phyloP scores from a whole-genome alignment of 768 basidiomycete species.

The Lactarius tabidus region DNA sequence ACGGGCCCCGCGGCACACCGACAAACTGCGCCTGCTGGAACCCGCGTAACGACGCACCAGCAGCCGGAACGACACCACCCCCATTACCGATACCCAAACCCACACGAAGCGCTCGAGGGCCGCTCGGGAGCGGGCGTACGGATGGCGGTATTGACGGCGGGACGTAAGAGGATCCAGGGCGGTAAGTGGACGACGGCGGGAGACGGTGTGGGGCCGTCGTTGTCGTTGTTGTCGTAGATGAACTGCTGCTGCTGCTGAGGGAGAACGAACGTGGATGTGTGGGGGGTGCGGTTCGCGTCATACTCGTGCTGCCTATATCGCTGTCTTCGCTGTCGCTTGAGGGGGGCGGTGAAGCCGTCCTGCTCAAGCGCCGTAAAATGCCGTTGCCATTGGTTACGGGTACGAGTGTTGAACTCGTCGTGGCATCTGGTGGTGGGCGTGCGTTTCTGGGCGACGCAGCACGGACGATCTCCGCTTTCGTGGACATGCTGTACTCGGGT shows the following conservation, averaged over 20 bases:
- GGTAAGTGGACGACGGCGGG: constrained; percentile 22
- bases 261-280: constrained; percentile 25
- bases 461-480: not conserved
- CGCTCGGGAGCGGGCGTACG: constrained; percentile 25
- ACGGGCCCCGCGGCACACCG: constrained; percentile 23
- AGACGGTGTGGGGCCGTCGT: constrained; percentile 13
- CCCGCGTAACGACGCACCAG: not conserved
- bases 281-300: constrained; percentile 7
- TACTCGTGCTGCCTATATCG: constrained; percentile 8
- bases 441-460: not conserved
- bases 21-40: constrained; percentile 16
- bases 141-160: constrained; percentile 19
- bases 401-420: constrained; percentile 5
- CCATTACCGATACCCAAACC: constrained; percentile 2
- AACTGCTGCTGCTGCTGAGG: not conserved
- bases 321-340: constrained; percentile 22
- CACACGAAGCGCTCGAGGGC: constrained; percentile 24
- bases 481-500: not conserved
- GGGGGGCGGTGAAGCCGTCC: constrained; percentile 20
- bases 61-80: not conserved
- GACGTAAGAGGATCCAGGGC: constrained; percentile 18
- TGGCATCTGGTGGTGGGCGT: not conserved
- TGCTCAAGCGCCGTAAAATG: constrained; percentile 6
- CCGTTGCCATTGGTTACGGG: not conserved
- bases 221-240: not conserved